Conservation (phyloP, 192 early-diverging fungal genomes). For the Dissophora globulifera region DNA sequence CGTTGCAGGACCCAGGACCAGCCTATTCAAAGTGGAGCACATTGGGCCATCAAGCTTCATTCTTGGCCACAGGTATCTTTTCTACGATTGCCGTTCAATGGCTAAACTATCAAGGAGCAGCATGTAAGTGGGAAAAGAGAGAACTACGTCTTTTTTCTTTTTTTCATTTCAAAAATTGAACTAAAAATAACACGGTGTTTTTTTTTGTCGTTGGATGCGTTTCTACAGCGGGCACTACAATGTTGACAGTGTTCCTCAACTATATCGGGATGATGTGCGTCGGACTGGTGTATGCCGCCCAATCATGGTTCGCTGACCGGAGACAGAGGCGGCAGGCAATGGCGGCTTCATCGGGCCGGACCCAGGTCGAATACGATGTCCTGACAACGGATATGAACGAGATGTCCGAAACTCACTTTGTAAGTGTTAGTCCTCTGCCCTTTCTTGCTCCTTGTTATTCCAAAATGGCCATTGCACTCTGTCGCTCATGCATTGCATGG, state of each 20-base stretch:
- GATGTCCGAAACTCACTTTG: constrained; percentile 23
- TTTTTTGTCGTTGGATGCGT: constrained; percentile 7
- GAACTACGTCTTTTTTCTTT: neutral
- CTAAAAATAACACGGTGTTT: no score
- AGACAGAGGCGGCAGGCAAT: constrained; percentile 18
- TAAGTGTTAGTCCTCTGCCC: constrained; percentile 8
- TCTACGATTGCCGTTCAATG: constrained; percentile 65
- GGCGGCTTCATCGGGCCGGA: neutral
- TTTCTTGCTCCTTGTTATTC: neutral
- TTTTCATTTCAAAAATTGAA: constrained; percentile 7
- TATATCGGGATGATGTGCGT: constrained; percentile 48
- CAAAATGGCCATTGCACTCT: no score
- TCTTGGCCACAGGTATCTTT: constrained; percentile 61
- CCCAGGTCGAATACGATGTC: constrained; percentile 36
- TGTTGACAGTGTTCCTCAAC: constrained; percentile 48
- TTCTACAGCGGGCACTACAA: constrained; percentile 22
- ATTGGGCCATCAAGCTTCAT: constrained; percentile 58
- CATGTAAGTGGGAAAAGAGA: constrained; percentile 60
- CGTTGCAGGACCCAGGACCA: neutral
- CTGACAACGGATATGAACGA: constrained; percentile 30
- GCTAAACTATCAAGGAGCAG: constrained; percentile 68
- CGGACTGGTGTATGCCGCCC: constrained; percentile 30
- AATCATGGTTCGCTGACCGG: constrained; percentile 35
- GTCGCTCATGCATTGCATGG: no score
- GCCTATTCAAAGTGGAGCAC: constrained; percentile 51